phyloP scores from a whole-genome alignment of 306 rosid genomes.

The Pterocarpus santalinus region DNA sequence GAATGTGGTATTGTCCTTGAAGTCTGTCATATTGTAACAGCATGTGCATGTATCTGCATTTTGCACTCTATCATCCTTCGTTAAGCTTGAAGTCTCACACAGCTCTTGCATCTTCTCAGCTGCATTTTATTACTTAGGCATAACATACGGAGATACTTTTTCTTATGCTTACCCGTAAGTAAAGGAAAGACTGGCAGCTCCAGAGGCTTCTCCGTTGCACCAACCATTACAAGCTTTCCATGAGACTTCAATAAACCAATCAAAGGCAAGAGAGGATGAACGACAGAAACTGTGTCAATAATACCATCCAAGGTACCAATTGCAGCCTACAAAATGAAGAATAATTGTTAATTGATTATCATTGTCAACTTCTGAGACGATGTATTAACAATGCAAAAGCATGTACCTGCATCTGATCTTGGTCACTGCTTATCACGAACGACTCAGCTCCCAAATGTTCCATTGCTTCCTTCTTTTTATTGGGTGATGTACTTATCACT shows the following conservation, averaged over 20 bases:
- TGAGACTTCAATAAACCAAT: slow-evolving; percentile 53
- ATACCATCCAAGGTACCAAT: slow-evolving; percentile 60
- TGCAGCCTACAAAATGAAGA: slow-evolving; percentile 43
- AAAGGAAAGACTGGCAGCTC: slow-evolving; percentile 52
- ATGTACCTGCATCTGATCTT: slow-evolving; percentile 55
- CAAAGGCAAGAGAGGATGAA: slow-evolving; percentile 58
- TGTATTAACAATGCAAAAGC: background rate
- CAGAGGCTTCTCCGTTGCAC: slow-evolving; percentile 53
- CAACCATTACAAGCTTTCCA: slow-evolving; percentile 66
- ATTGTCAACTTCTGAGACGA: background rate
- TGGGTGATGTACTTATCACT: slow-evolving; percentile 63
- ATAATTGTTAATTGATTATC: background rate
- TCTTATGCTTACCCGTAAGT: slow-evolving; percentile 24
- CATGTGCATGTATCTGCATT: background rate
- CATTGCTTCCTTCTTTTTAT: slow-evolving; percentile 61
- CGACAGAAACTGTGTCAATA: slow-evolving; percentile 60
- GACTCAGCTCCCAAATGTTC: slow-evolving; percentile 55
- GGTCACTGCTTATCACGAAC: slow-evolving; percentile 59
- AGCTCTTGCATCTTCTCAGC: no score
- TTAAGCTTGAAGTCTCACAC: no score
- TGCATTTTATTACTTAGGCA: background rate
- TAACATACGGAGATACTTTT: background rate
- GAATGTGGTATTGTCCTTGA: no score
- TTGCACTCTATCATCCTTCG: background rate
- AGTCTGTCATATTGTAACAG: background rate